Evolutionary conservation across 345 rosid species (phyloP).

Genomic region (Populus simonii): DNA sequence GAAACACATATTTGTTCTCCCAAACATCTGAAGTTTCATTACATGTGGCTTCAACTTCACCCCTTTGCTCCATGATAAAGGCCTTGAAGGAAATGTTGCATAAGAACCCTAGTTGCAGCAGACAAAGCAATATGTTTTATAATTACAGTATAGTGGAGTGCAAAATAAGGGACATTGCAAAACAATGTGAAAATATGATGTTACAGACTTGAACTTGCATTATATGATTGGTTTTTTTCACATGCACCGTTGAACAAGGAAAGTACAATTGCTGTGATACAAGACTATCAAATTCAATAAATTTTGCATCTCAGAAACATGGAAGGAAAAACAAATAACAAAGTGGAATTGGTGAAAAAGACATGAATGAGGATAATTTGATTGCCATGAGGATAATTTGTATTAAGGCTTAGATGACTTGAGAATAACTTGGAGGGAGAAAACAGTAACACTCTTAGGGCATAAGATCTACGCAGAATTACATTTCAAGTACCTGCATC

Average conservation of each 20-base stretch:
- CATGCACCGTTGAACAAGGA: not conserved
- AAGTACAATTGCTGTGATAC: not conserved
- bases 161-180: not conserved
- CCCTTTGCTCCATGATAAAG: slow-evolving; percentile 60
- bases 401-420: not conserved
- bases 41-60: slow-evolving; percentile 43
- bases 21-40: slow-evolving; percentile 40
- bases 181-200: not conserved
- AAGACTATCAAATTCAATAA: slow-evolving; percentile 1
- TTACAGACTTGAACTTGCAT: not conserved
- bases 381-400: too few species aligned
- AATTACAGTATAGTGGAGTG: not conserved
- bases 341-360: not conserved
- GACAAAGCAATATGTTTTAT: not conserved
- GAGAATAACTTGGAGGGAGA: not conserved
- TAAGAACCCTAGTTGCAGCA: slow-evolving; percentile 59
- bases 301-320: not conserved
- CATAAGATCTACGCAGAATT: not conserved
- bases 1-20: slow-evolving; percentile 41
- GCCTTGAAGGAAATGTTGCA: slow-evolving; percentile 50
- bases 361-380: not conserved
- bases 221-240: not conserved
- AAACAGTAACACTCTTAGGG: not conserved
- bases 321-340: not conserved
- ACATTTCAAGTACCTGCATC: slow-evolving; percentile 53